Conservation (phyloP, 2,329 filamentous ascomycete genomes). For the Phaeosphaeriaceae sp. region DNA sequence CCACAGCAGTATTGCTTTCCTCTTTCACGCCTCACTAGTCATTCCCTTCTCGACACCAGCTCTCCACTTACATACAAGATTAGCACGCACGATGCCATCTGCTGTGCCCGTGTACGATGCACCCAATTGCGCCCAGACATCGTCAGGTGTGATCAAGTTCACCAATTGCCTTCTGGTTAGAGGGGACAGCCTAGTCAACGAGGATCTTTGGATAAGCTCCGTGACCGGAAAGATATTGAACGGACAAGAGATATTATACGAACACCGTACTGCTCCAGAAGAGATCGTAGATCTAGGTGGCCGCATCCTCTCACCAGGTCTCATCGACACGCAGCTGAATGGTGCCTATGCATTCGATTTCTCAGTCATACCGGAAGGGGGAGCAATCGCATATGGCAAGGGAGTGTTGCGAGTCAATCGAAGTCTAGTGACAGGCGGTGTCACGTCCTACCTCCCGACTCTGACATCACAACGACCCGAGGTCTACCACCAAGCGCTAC, state of each 20-base stretch:
- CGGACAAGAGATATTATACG: slow-evolving; percentile 71
- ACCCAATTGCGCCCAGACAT: slow-evolving; percentile 35
- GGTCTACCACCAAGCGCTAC: slow-evolving; percentile 78
- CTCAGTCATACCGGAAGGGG: slow-evolving; percentile 73
- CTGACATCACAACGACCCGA: slow-evolving; percentile 81
- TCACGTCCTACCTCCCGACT: slow-evolving; percentile 88
- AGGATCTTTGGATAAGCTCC: slow-evolving; percentile 90
- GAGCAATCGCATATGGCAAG: slow-evolving; percentile 68
- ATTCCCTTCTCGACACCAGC: neutral
- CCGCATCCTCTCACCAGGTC: slow-evolving; percentile 81
- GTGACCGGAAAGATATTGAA: slow-evolving; percentile 80
- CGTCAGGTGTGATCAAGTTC: slow-evolving; percentile 75
- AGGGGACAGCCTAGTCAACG: slow-evolving; percentile 70
- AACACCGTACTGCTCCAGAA: slow-evolving; percentile 73
- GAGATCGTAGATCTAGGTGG: slow-evolving; percentile 79
- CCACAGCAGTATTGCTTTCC: neutral
- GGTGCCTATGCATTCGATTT: slow-evolving; percentile 94
- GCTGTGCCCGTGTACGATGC: slow-evolving; percentile 41
- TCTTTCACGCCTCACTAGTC: neutral
- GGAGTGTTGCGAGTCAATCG: slow-evolving; percentile 75
- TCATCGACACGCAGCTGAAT: slow-evolving; percentile 93
- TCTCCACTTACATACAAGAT: neutral
- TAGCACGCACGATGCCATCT: slow-evolving; percentile 45
- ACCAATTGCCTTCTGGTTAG: slow-evolving; percentile 84
- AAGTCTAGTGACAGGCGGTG: slow-evolving; percentile 76